A percentile compares a stretch with the other conserved stretches of the same genome.
These are phyloP conservation scores for Chrysanthemum lavandulifolium DNA, from an alignment of 129 eudicot genomes.

Conservation along the genomic window DNA sequence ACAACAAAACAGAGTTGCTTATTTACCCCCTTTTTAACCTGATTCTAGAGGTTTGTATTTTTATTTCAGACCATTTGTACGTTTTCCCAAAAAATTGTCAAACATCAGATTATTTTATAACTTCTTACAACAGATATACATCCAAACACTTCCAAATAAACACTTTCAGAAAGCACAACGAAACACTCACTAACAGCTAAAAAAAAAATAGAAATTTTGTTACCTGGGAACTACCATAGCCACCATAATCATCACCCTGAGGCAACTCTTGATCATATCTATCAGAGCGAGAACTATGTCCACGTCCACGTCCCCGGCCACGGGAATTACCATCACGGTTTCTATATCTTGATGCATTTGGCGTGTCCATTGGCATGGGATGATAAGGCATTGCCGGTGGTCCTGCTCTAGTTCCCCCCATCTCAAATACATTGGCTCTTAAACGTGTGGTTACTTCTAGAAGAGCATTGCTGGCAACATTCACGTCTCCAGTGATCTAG, in stretches of 20 bases:
- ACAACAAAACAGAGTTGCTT: too few species aligned
- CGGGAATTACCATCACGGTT: constrained; percentile 64
- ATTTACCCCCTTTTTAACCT: too few species aligned
- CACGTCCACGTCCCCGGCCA: constrained; percentile 40
- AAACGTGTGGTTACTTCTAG: constrained; percentile 66
- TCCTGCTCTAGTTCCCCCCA: constrained; percentile 53
- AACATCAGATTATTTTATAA: too few species aligned
- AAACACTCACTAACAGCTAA: too few species aligned
- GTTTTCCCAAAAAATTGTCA: too few species aligned
- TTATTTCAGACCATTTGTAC: too few species aligned
- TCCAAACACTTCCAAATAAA: too few species aligned
- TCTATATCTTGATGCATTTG: constrained; percentile 46
- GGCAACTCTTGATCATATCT: constrained; percentile 52
- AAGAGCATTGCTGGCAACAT: constrained; percentile 65
- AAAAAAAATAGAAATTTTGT: neutral
- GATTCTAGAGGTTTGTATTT: too few species aligned
- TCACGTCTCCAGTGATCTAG: constrained; percentile 77
- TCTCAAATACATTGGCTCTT: constrained; percentile 71
- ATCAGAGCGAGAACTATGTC: constrained; percentile 51
- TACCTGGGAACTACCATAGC: constrained; percentile 23
- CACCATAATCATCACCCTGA: constrained; percentile 22
- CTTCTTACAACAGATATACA: too few species aligned
- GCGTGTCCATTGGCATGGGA: constrained; percentile 24
- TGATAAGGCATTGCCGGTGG: neutral
- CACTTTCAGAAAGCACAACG: too few species aligned